Evolutionary conservation across 2,329 filamentous ascomycete species (phyloP).

Genomic region (Tolypocladium guangdongense): DNA sequence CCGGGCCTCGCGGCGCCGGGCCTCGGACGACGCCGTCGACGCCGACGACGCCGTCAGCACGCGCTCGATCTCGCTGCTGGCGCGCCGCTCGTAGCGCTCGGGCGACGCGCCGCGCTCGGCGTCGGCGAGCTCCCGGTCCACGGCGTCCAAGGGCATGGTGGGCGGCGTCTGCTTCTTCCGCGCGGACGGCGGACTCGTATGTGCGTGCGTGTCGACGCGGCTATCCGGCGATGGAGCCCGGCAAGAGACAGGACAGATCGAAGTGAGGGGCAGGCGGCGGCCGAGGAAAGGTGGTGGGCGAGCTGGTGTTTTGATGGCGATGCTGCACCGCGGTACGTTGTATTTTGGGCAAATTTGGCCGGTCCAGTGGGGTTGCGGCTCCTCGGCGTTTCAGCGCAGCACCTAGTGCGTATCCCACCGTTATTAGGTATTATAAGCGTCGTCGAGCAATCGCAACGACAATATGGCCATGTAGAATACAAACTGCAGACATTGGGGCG

Average conservation of each 20-base stretch:
- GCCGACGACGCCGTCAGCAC: constrained; percentile 42
- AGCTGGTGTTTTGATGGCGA: background rate
- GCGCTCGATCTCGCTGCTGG: constrained; percentile 48
- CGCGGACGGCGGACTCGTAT: too few species aligned
- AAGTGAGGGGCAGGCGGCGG: background rate
- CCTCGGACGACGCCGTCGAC: constrained; percentile 37
- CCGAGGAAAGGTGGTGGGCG: background rate
- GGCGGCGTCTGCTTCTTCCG: background rate
- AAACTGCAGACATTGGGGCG: too few species aligned
- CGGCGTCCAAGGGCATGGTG: constrained; percentile 34
- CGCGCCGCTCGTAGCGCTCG: constrained; percentile 23
- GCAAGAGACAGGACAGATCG: too few species aligned
- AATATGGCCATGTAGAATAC: background rate
- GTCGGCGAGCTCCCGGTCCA: constrained; percentile 41
- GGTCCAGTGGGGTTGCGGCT: background rate
- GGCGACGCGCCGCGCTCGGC: constrained; percentile 46
- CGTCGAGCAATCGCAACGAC: too few species aligned
- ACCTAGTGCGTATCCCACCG: too few species aligned
- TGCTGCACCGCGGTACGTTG: too few species aligned
- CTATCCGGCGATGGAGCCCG: background rate
- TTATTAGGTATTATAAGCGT: too few species aligned
- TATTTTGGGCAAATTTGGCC: too few species aligned
- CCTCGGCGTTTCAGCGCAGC: too few species aligned
- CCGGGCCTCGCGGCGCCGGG: constrained; percentile 18
- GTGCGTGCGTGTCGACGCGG: background rate